These are phyloP conservation scores for Fagopyrum tataricum DNA, from an alignment of 148 eudicot genomes.

Conservation along the genomic window DNA sequence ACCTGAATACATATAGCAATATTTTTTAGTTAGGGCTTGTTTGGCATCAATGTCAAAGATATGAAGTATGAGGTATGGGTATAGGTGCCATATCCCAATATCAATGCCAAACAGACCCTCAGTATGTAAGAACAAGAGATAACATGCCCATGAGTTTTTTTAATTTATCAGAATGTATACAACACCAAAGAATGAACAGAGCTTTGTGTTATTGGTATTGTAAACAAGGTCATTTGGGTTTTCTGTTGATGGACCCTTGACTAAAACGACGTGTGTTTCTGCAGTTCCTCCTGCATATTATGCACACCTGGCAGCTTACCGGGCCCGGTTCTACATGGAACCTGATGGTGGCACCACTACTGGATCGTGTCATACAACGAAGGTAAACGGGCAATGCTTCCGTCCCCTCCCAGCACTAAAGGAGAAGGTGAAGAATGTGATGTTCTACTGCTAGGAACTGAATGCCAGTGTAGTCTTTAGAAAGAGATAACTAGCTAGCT, in stretches of 20 bases:
- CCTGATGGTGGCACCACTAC: constrained; percentile 33
- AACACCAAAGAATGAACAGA: too few relatives aligned
- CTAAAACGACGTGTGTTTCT: constrained; percentile 9
- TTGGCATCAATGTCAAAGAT: too few relatives aligned
- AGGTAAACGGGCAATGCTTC: constrained; percentile 31
- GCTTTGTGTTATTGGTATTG: too few relatives aligned
- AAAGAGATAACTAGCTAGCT: neutral
- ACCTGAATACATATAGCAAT: neutral
- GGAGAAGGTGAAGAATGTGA: constrained; percentile 71
- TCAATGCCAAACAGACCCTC: too few relatives aligned
- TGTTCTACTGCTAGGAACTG: constrained; percentile 59
- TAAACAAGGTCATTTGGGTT: too few relatives aligned
- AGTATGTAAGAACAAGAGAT: too few relatives aligned
- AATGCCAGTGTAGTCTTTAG: neutral
- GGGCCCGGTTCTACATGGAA: constrained; percentile 81
- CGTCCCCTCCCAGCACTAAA: constrained; percentile 65
- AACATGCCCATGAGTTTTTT: too few relatives aligned
- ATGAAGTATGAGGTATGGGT: too few relatives aligned
- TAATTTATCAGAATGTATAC: too few relatives aligned
- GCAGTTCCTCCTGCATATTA: constrained; percentile 90
- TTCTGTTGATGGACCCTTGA: too few relatives aligned
- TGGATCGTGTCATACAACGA: constrained; percentile 24
- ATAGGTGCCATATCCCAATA: too few relatives aligned
- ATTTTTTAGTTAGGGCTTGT: too few relatives aligned
- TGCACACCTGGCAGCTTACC: constrained; percentile 81